Conservation (phyloP, 2,329 filamentous ascomycete species). For the Aspergillus sclerotialis region DNA sequence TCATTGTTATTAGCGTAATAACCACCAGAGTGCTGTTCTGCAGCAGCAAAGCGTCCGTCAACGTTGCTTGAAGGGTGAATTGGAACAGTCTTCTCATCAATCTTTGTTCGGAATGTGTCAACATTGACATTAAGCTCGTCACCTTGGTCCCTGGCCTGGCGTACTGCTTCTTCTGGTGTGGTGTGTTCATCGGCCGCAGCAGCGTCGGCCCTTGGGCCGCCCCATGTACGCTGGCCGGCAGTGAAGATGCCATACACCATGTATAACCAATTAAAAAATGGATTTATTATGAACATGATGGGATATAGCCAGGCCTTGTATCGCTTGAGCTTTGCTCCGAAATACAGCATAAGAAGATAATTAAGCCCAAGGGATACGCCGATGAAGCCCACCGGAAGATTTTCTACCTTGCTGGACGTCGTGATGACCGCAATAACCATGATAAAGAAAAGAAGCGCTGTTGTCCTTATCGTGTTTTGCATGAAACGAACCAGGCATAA, state of each 20-base stretch:
- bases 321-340: constrained; percentile 75
- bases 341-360: constrained; percentile 94
- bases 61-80: constrained; percentile 68
- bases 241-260: constrained; percentile 97
- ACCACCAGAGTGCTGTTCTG: constrained; percentile 57
- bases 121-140: constrained; percentile 88
- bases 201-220: constrained; percentile 84
- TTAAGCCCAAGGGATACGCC: constrained; percentile 87
- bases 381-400: constrained; percentile 89
- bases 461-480: constrained; percentile 94
- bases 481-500: constrained; percentile 82
- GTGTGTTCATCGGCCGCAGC: constrained; percentile 69
- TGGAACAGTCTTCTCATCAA: constrained; percentile 44
- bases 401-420: constrained; percentile 68
- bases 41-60: constrained; percentile 70
- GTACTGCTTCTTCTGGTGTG: constrained; percentile 75
- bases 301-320: constrained; percentile 96
- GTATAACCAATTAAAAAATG: constrained; percentile 97
- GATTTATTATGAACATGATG: constrained; percentile 89
- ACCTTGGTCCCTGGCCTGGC: constrained; percentile 67
- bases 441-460: constrained; percentile 88
- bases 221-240: constrained; percentile 90
- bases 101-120: constrained; percentile 63
- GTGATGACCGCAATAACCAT: constrained; percentile 81
- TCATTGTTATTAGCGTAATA: constrained; percentile 66